These are phyloP conservation scores for Neoarthrinium moseri DNA, from an alignment of 2,329 filamentous ascomycete species.

Conservation along the genomic window DNA sequence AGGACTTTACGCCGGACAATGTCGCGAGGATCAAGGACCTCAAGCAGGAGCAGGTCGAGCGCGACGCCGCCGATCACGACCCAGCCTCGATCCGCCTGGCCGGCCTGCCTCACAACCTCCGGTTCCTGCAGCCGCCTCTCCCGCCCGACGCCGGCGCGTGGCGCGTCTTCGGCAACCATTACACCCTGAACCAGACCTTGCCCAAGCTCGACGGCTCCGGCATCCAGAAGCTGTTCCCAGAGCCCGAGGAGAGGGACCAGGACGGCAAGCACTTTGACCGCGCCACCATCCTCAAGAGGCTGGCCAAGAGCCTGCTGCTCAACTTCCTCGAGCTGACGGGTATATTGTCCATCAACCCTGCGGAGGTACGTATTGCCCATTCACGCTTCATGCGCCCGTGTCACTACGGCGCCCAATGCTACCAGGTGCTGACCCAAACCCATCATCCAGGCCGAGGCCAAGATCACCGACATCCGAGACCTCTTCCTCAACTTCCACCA, in stretches of 20 bases:
- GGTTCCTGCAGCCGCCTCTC: constrained; percentile 76
- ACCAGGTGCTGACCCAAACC: neutral
- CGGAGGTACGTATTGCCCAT: constrained; percentile 39
- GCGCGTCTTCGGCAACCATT: constrained; percentile 69
- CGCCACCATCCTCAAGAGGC: constrained; percentile 68
- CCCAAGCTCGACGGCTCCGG: constrained; percentile 64
- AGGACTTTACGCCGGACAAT: constrained; percentile 79
- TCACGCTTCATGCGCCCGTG: no score
- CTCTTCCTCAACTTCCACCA: constrained; percentile 91
- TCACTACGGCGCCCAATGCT: no score
- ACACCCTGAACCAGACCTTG: constrained; percentile 63
- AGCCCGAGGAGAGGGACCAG: constrained; percentile 45
- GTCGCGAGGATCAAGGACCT: constrained; percentile 52
- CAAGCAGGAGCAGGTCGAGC: constrained; percentile 33
- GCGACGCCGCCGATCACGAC: constrained; percentile 20
- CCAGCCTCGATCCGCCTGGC: constrained; percentile 31
- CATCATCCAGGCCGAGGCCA: constrained; percentile 58
- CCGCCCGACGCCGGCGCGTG: constrained; percentile 71
- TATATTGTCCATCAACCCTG: constrained; percentile 65
- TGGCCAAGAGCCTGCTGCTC: constrained; percentile 81
- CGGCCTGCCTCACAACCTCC: constrained; percentile 68
- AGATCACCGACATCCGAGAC: constrained; percentile 75
- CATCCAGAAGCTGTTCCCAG: constrained; percentile 61
- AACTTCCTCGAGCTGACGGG: constrained; percentile 87
- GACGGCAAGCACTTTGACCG: constrained; percentile 60